Conservation (phyloP, 305 asterid genomes). For the Fraxinus nigra region DNA sequence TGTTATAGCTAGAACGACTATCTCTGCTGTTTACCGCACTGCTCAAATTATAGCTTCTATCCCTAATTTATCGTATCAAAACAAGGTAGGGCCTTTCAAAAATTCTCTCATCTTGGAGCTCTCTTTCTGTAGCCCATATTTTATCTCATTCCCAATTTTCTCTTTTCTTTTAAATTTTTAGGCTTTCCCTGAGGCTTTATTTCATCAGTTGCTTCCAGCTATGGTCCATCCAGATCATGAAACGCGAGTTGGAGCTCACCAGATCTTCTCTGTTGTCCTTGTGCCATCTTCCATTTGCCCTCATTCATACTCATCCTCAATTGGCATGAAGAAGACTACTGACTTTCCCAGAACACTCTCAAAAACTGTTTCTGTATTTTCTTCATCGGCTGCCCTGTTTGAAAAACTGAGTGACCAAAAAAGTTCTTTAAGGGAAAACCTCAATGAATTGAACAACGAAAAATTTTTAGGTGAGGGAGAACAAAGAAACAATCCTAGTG, state of each 20-base stretch:
- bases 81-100: slow-evolving; percentile 45
- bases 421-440: slow-evolving; percentile 36
- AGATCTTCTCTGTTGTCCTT: slow-evolving; percentile 88
- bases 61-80: slow-evolving; percentile 56
- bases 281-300: slow-evolving; percentile 95
- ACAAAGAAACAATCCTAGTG: slow-evolving; percentile 44
- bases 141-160: background rate
- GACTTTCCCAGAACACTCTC: slow-evolving; percentile 81
- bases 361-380: slow-evolving; percentile 88
- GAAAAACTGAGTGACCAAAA: slow-evolving; percentile 68
- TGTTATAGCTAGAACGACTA: slow-evolving; percentile 65
- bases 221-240: slow-evolving; percentile 96
- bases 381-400: slow-evolving; percentile 95
- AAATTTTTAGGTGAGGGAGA: slow-evolving; percentile 38
- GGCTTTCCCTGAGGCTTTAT: slow-evolving; percentile 98
- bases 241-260: slow-evolving; percentile 93
- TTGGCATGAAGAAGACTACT: slow-evolving; percentile 42
- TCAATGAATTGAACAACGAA: slow-evolving; percentile 30
- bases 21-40: slow-evolving; percentile 66
- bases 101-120: background rate
- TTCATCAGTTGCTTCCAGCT: slow-evolving; percentile 94
- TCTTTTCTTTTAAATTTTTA: slow-evolving; percentile 16
- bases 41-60: slow-evolving; percentile 75
- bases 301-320: slow-evolving; percentile 32
- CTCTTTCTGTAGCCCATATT: background rate